These are phyloP conservation scores for Pulveroboletus sp. DNA, from an alignment of 768 basidiomycete genomes.

Conservation along the genomic window DNA sequence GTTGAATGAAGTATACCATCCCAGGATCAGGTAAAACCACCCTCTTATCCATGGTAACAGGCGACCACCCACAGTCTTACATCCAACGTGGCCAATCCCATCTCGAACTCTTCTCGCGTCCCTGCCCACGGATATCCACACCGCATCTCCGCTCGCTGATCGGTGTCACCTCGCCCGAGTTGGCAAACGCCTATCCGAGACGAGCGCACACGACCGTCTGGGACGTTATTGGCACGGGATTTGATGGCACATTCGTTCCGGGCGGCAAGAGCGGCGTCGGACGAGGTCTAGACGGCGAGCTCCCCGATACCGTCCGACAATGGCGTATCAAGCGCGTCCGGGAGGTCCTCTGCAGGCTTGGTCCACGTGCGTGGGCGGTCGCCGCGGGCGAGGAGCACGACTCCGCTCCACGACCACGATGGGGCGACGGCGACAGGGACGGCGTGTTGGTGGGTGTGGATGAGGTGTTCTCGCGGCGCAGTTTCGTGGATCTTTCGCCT, in stretches of 20 bases:
- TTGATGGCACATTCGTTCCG: slow-evolving; percentile 77
- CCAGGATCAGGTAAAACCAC: slow-evolving; percentile 94
- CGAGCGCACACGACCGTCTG: slow-evolving; percentile 61
- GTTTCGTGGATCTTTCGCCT: slow-evolving; percentile 61
- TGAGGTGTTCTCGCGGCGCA: slow-evolving; percentile 41
- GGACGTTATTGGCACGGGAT: slow-evolving; percentile 85
- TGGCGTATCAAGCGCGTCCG: slow-evolving; percentile 43
- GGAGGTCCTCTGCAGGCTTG: slow-evolving; percentile 61
- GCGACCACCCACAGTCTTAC: slow-evolving; percentile 95
- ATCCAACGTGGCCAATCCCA: slow-evolving; percentile 48
- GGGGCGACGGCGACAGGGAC: neutral
- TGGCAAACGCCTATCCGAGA: slow-evolving; percentile 86
- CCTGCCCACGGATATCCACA: slow-evolving; percentile 64
- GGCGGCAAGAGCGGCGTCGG: slow-evolving; percentile 42
- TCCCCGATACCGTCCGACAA: slow-evolving; percentile 31
- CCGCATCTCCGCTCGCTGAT: slow-evolving; percentile 59
- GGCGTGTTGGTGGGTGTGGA: slow-evolving; percentile 8
- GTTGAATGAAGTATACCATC: neutral
- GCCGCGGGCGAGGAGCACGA: neutral
- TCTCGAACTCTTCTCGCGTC: slow-evolving; percentile 56
- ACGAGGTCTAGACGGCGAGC: slow-evolving; percentile 35
- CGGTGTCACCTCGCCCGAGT: slow-evolving; percentile 83
- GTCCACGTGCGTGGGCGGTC: slow-evolving; percentile 48
- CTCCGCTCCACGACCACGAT: neutral
- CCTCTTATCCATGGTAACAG: slow-evolving; percentile 81